Evolutionary conservation across 2,329 filamentous ascomycete species (phyloP).

Genomic region (Calonectria hawksworthii): DNA sequence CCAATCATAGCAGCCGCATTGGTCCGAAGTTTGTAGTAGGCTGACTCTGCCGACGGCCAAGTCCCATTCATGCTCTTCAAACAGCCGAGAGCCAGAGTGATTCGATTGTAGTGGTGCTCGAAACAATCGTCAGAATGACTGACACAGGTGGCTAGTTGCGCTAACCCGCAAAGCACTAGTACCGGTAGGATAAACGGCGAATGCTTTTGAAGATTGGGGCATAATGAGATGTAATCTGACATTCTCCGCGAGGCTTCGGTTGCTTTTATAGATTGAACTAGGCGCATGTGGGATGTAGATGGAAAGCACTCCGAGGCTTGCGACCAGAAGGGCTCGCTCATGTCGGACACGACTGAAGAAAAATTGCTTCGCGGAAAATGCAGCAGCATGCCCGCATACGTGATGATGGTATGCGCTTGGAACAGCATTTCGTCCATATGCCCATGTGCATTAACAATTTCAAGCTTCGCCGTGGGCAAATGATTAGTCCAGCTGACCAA

Average conservation of each 20-base stretch:
- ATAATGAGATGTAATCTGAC: background rate
- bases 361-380: constrained; percentile 37
- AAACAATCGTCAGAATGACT: constrained; percentile 1
- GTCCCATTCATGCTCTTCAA: constrained; percentile 9
- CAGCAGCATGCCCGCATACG: constrained; percentile 36
- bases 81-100: background rate
- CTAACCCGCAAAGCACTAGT: background rate
- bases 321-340: constrained; percentile 3
- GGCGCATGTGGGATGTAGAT: background rate
- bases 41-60: background rate
- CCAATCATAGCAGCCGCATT: background rate
- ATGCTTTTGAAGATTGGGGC: constrained; percentile 1
- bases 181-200: background rate
- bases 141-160: background rate
- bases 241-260: background rate
- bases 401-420: constrained; percentile 39
- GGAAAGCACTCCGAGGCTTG: background rate
- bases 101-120: background rate
- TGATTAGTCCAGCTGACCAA: constrained; percentile 40
- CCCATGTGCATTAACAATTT: constrained; percentile 34
- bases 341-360: background rate
- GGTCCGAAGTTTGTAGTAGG: background rate
- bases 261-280: background rate
- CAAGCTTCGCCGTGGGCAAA: constrained; percentile 28
- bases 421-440: constrained; percentile 44